phyloP scores from a whole-genome alignment of 345 rosid genomes.

The Durio zibethinus region DNA sequence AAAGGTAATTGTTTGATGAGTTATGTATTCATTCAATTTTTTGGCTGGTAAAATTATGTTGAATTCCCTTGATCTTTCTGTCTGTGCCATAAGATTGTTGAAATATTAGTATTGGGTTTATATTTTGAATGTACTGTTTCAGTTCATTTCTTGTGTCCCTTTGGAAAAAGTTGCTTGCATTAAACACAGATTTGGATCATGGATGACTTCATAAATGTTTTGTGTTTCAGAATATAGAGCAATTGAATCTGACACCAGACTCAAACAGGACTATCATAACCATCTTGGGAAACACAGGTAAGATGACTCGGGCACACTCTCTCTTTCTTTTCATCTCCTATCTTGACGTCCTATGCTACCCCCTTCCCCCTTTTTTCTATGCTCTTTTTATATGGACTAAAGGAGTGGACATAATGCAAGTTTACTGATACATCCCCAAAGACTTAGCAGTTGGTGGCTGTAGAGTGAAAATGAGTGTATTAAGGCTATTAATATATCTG shows the following conservation, averaged over 20 bases:
- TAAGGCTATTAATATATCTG: neutral
- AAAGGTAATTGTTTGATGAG: constrained; percentile 46
- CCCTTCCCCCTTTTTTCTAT: neutral
- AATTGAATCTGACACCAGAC: constrained; percentile 61
- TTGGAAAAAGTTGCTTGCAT: neutral
- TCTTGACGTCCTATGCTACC: neutral
- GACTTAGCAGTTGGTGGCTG: neutral
- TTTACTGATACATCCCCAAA: neutral
- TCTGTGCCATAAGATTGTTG: neutral
- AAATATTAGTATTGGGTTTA: constrained; percentile 9
- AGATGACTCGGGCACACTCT: neutral
- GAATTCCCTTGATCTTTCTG: neutral
- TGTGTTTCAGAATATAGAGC: constrained; percentile 44
- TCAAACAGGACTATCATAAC: constrained; percentile 58
- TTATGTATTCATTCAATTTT: neutral
- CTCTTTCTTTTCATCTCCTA: neutral
- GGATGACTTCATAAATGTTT: neutral
- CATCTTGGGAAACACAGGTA: constrained; percentile 82
- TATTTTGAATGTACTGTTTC: neutral
- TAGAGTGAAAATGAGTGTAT: neutral
- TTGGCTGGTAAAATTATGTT: neutral
- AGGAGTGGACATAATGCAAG: neutral
- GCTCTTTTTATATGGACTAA: neutral
- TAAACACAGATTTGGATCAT: neutral
- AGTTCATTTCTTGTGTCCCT: neutral